Base-by-base conservation (phyloP, 148 eudicot genomes). In the Pouteria glomerata region DNA sequence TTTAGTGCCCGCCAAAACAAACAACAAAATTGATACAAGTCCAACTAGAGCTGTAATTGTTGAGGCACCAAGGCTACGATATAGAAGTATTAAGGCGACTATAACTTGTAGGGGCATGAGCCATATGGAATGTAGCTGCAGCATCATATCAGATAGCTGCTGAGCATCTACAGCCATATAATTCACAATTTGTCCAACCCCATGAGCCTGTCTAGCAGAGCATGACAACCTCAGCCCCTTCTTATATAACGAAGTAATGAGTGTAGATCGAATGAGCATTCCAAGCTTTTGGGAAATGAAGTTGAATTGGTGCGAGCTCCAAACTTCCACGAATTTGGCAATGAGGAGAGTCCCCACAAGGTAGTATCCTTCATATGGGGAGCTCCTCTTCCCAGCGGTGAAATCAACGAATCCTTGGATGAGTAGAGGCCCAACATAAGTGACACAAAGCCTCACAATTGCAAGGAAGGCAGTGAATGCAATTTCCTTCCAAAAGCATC, bases 151-250 rank as follows among this genome's bases (percentile, higher is more conserved):
- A 10, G 96, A 88, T 0, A 94, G 87, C 78, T 94, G 98, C 64
- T 94, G 98, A 70, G 97, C 90, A 88, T 94, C 98, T 33, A 94
- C 93, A 48, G 87, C 97, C 98, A 95, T 95, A 62, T 91, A 95
- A 78, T 95, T 95, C 55, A 95, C 97, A 70, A 89, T 95, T 58
- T 89, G 97, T 21, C 98, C 98, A 56, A 91, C 89, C 53, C 97
- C 98, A 69, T 94, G 98, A 44, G 75, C 79, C 51, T 94, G 97
- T 52, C 98, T 72, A 29, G 97, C 91, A 0, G 98, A 94, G 77
- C 93, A 85, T 0, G 98, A 82, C 13, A 94, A 34, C 69, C 86
- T 79, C 3, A 94, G 74, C 8, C 97, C 98, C 78, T 94, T 94
- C 78, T 84, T 89, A 75, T 94, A 94, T 47, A 94, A 75, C 37